A percentile compares a stretch with the other conserved stretches of the same genome.
Conservation (phyloP, 225 moss, liverwort and hornwort species). For the Ulota crispa region DNA sequence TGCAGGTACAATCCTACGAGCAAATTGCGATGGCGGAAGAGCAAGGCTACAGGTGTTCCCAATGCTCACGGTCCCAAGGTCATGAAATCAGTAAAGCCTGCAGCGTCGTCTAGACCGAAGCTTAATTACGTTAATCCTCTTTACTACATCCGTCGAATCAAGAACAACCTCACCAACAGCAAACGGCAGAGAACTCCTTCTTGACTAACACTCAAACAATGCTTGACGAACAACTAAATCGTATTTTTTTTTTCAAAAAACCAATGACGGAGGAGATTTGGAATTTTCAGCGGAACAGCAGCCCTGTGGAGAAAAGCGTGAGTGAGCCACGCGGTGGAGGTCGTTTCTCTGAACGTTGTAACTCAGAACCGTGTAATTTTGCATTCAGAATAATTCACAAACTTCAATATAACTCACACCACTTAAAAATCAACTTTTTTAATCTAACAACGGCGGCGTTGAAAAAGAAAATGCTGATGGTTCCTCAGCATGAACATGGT, state of each 20-base stretch:
- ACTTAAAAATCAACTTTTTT: not conserved
- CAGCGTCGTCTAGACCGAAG: not conserved
- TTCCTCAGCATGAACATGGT: not conserved
- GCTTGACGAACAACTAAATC: not conserved
- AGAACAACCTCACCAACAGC: constrained; percentile 13
- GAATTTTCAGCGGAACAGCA: not conserved
- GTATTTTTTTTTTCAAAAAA: not conserved
- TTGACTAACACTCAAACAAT: not conserved
- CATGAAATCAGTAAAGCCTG: constrained; percentile 7
- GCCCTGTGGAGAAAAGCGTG: not conserved
- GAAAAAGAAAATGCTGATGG: too few relatives aligned
- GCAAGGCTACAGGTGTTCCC: not conserved
- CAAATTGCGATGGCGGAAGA: constrained; percentile 28
- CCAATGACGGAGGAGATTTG: not conserved
- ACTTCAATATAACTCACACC: not conserved
- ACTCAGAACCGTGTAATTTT: not conserved
- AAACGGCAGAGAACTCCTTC: constrained; percentile 5
- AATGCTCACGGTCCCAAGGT: not conserved
- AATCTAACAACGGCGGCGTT: too few relatives aligned
- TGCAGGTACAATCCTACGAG: constrained; percentile 28
- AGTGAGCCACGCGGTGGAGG: not conserved
- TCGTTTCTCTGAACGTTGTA: not conserved
- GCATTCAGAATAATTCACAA: not conserved
- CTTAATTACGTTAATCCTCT: constrained; percentile 32
- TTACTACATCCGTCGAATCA: constrained; percentile 24